These are phyloP conservation scores for Penicillium egyptiacum DNA, from an alignment of 495 filamentous ascomycete species.

Conservation along the genomic window DNA sequence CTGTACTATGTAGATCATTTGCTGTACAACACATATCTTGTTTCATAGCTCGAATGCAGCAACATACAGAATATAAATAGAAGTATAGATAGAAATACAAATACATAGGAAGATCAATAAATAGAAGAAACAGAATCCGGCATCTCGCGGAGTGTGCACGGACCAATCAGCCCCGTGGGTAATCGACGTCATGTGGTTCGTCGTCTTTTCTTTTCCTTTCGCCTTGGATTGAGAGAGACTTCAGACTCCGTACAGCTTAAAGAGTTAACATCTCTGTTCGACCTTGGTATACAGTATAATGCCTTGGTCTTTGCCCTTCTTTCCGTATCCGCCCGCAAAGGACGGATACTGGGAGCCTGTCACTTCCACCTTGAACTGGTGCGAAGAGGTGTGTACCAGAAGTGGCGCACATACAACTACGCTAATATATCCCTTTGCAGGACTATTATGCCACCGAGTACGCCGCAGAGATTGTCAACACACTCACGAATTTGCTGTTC, in stretches of 20 bases:
- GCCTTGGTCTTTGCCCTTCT: constrained; percentile 50
- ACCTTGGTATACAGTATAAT: constrained; percentile 22
- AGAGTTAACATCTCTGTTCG: constrained; percentile 6
- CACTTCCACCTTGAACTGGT: constrained; percentile 90
- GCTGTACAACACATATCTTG: not conserved
- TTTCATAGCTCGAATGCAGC: not conserved
- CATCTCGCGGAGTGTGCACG: constrained; percentile 22
- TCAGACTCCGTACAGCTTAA: not conserved
- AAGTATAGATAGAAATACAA: not conserved
- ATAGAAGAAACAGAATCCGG: constrained; percentile 16
- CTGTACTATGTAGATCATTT: not conserved
- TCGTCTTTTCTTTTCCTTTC: constrained; percentile 5
- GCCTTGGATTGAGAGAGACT: not conserved
- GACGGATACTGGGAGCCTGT: constrained; percentile 82
- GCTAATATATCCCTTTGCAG: constrained; percentile 26
- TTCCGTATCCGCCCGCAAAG: constrained; percentile 66
- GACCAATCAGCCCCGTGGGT: constrained; percentile 20
- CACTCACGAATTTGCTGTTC: constrained; percentile 80
- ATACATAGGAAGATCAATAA: not conserved
- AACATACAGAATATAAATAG: not conserved
- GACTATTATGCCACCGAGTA: constrained; percentile 63
- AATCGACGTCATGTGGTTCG: constrained; percentile 30
- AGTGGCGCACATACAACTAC: not conserved
- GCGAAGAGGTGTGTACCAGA: constrained; percentile 69
- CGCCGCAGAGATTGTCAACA: constrained; percentile 66